Evolutionary conservation across 306 rosid genomes (phyloP).

Genomic region (Trichosanthes cucumerina): DNA sequence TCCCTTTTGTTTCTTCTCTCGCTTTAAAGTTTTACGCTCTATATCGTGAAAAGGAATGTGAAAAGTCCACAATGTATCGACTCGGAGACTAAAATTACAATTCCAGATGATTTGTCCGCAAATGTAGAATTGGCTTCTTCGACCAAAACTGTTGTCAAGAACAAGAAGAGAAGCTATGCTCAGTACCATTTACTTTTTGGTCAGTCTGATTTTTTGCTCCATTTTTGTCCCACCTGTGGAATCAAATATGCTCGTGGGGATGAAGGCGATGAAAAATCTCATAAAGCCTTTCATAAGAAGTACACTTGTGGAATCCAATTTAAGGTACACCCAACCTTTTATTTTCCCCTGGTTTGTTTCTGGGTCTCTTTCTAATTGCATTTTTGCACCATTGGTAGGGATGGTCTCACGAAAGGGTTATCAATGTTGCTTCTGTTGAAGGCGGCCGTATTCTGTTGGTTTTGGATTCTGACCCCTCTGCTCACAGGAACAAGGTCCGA

Average conservation of each 20-base stretch:
- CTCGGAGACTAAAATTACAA: neutral
- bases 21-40: neutral
- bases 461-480: constrained; percentile 37
- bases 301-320: constrained; percentile 55
- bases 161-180: constrained; percentile 79
- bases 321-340: constrained; percentile 27
- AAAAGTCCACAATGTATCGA: neutral
- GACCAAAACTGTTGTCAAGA: constrained; percentile 34
- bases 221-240: constrained; percentile 48
- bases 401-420: constrained; percentile 48
- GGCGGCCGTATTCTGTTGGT: constrained; percentile 44
- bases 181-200: constrained; percentile 72
- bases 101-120: neutral
- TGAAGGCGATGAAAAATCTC: constrained; percentile 52
- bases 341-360: constrained; percentile 4
- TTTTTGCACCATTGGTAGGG: constrained; percentile 31
- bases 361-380: neutral
- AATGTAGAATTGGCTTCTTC: neutral
- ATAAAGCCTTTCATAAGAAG: constrained; percentile 52
- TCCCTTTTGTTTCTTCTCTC: neutral
- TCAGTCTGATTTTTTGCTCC: constrained; percentile 62
- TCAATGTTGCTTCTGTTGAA: constrained; percentile 15
- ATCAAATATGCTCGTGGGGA: constrained; percentile 58
- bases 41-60: constrained; percentile 12
- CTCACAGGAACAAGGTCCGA: constrained; percentile 53